These are phyloP conservation scores for Diaporthe amygdali DNA, from an alignment of 2,329 filamentous ascomycete genomes.

Conservation along the genomic window DNA sequence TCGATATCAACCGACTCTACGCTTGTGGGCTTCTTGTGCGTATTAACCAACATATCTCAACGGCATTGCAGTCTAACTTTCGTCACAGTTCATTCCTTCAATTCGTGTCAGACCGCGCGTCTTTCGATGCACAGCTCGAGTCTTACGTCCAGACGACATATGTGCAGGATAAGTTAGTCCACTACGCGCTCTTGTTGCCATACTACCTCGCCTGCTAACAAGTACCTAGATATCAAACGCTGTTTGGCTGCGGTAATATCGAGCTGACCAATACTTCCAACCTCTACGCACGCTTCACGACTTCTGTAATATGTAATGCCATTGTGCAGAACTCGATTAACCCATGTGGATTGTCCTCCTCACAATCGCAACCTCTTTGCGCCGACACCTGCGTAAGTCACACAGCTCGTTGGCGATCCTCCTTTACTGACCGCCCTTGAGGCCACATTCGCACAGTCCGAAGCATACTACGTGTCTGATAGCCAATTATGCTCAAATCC, in stretches of 20 bases:
- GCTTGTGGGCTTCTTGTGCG: constrained; percentile 63
- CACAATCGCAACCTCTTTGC: constrained; percentile 77
- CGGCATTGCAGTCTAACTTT: constrained; percentile 8
- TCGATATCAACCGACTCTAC: constrained; percentile 63
- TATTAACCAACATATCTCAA: constrained; percentile 11
- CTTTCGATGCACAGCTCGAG: constrained; percentile 79
- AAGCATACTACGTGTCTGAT: constrained; percentile 82
- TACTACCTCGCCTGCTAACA: constrained; percentile 24
- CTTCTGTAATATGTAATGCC: constrained; percentile 88
- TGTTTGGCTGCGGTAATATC: constrained; percentile 81
- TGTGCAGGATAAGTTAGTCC: constrained; percentile 75
- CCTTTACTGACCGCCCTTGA: constrained; percentile 36
- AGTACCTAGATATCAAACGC: constrained; percentile 72
- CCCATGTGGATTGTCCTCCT: constrained; percentile 69
- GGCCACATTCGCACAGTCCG: constrained; percentile 86
- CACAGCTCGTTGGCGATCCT: constrained; percentile 32
- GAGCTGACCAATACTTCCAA: constrained; percentile 79
- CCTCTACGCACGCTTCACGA: constrained; percentile 93
- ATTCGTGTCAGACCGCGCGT: constrained; percentile 74
- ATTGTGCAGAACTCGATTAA: constrained; percentile 87
- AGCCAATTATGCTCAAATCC: constrained; percentile 73
- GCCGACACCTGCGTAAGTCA: constrained; percentile 81
- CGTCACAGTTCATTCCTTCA: constrained; percentile 81
- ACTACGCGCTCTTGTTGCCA: constrained; percentile 1
- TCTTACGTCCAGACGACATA: constrained; percentile 78